Conservation (phyloP, 331 rosid species). For the Dryas integrifolia region DNA sequence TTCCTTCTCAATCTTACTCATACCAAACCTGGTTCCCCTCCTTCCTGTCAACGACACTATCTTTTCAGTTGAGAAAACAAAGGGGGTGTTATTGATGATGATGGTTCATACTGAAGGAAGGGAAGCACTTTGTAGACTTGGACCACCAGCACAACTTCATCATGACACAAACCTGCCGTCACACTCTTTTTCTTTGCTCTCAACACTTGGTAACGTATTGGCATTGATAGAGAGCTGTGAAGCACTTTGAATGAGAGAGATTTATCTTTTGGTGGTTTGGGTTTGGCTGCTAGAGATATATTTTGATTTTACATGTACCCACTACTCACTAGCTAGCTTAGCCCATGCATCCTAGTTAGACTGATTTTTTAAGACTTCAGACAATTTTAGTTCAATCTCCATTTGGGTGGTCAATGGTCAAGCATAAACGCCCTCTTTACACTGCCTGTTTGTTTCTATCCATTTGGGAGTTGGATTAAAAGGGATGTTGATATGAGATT, state of each 20-base stretch:
- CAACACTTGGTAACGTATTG: slow-evolving; percentile 5
- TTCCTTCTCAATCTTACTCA: not conserved
- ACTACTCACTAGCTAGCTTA: too few species aligned
- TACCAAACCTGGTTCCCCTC: not conserved
- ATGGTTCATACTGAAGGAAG: slow-evolving; percentile 18
- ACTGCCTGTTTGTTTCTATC: slow-evolving; percentile 8
- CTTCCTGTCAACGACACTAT: slow-evolving; percentile 6
- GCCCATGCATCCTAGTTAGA: not conserved
- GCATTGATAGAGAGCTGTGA: slow-evolving; percentile 19
- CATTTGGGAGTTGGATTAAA: slow-evolving; percentile 14
- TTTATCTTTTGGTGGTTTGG: slow-evolving; percentile 7
- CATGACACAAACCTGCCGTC: slow-evolving; percentile 29
- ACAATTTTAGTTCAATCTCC: slow-evolving; percentile 24
- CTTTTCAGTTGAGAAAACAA: slow-evolving; percentile 13
- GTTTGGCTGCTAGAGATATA: slow-evolving; percentile 4
- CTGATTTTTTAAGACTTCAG: not conserved
- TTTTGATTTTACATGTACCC: not conserved
- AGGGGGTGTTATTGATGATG: slow-evolving; percentile 16
- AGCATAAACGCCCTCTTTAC: slow-evolving; percentile 4
- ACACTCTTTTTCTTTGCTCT: not conserved
- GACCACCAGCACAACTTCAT: slow-evolving; percentile 22
- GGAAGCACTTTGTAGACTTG: slow-evolving; percentile 22
- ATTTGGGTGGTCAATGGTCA: slow-evolving; percentile 30
- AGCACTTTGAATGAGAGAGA: slow-evolving; percentile 20
- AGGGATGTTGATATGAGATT: slow-evolving; percentile 8